phyloP scores from a whole-genome alignment of 148 eudicot genomes.

The Dysphania ambrosioides region DNA sequence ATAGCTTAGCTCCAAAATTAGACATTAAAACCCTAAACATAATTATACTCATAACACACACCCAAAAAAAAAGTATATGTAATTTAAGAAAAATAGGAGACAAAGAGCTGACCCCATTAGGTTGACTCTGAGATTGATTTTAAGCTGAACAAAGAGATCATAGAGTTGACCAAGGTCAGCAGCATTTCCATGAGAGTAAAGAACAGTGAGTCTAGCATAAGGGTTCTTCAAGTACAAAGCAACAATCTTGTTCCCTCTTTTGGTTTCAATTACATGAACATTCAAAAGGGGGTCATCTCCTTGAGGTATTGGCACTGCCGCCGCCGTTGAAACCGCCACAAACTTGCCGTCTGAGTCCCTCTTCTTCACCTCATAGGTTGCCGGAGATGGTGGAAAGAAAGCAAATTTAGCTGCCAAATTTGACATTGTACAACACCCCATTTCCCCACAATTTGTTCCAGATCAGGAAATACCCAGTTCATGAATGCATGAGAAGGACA shows the following conservation, averaged over 20 bases:
- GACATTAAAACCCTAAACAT: neutral
- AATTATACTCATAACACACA: conserved; percentile 3
- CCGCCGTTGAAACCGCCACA: conserved; percentile 56
- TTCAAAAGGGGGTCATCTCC: conserved; percentile 60
- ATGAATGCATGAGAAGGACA: conserved; percentile 53
- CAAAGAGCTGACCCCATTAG: conserved; percentile 61
- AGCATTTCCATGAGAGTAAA: conserved; percentile 96
- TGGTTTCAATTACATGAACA: conserved; percentile 64
- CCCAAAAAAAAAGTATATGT: neutral
- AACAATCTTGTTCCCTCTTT: conserved; percentile 78
- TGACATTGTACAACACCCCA: conserved; percentile 86
- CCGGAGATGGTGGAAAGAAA: conserved; percentile 87
- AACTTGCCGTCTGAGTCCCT: conserved; percentile 51
- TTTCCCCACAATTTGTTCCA: conserved; percentile 24
- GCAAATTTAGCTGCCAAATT: conserved; percentile 86
- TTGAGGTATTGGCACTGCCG: conserved; percentile 48
- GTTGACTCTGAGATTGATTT: conserved; percentile 91
- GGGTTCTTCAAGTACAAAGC: conserved; percentile 82
- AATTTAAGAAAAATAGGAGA: neutral
- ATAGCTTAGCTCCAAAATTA: neutral
- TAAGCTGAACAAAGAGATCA: conserved; percentile 92
- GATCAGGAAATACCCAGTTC: conserved; percentile 36
- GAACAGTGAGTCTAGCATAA: conserved; percentile 71
- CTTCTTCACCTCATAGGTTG: conserved; percentile 80
- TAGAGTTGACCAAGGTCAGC: conserved; percentile 96